Conservation (phyloP, 108 stramenopile species). For the Skeletonema costatum region DNA sequence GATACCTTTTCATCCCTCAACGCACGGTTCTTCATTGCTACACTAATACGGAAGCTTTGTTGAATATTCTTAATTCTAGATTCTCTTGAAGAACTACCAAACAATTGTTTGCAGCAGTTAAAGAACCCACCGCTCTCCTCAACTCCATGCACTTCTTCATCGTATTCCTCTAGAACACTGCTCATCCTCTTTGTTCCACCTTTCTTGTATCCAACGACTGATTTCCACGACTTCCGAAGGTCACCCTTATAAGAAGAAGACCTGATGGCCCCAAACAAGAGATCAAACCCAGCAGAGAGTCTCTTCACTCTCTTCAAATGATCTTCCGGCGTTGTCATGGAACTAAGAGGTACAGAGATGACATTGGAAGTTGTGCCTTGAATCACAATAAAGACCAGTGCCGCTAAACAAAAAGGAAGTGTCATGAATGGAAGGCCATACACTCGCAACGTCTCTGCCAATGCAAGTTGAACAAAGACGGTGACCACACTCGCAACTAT, state of each 20-base stretch:
- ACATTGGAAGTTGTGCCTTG: slow-evolving; percentile 43
- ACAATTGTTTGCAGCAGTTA: neutral
- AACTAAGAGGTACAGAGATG: slow-evolving; percentile 43
- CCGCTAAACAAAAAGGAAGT: slow-evolving; percentile 42
- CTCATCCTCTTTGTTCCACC: neutral
- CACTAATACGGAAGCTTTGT: neutral
- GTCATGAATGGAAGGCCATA: slow-evolving; percentile 53
- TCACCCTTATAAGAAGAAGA: neutral
- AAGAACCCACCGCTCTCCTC: neutral
- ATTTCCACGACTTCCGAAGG: neutral
- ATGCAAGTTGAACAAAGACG: slow-evolving; percentile 35
- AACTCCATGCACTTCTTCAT: neutral
- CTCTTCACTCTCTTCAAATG: slow-evolving; percentile 21
- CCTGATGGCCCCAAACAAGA: slow-evolving; percentile 18
- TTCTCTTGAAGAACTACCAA: neutral
- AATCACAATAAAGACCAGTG: slow-evolving; percentile 35
- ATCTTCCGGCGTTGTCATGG: slow-evolving; percentile 52
- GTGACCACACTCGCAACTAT: slow-evolving; percentile 33
- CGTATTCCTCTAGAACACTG: slow-evolving; percentile 1
- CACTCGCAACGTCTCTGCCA: slow-evolving; percentile 24
- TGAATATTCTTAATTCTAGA: neutral
- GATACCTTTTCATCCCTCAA: neutral
- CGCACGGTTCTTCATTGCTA: neutral
- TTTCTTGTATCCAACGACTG: neutral
- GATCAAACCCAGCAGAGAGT: slow-evolving; percentile 30